These are phyloP conservation scores for Colletotrichum spinosum DNA, from an alignment of 2,329 filamentous ascomycete genomes.

Conservation along the genomic window DNA sequence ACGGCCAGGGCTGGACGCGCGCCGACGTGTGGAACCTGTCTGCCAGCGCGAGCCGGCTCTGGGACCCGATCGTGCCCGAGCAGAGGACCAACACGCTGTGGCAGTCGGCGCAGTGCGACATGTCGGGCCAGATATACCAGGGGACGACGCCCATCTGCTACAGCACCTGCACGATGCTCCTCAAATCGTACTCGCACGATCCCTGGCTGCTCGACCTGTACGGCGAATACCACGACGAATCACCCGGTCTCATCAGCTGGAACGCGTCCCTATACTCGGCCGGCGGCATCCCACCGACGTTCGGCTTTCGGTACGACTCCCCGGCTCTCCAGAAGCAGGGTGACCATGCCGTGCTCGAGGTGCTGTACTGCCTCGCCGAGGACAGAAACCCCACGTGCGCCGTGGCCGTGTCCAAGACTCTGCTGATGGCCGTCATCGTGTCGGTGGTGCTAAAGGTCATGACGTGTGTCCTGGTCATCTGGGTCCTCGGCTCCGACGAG, in stretches of 20 bases:
- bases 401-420: neutral
- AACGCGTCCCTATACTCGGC: too few species aligned
- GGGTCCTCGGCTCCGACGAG: neutral
- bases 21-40: slow-evolving; percentile 18
- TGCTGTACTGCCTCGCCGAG: too few species aligned
- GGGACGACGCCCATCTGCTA: neutral
- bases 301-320: too few species aligned
- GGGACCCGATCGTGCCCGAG: slow-evolving; percentile 15
- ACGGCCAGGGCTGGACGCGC: slow-evolving; percentile 3
- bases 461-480: neutral
- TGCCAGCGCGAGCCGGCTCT: neutral
- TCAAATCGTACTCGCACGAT: too few species aligned
- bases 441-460: neutral
- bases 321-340: too few species aligned
- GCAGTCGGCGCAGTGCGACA: slow-evolving; percentile 11
- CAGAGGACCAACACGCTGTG: slow-evolving; percentile 17
- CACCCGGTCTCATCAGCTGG: too few species aligned
- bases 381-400: neutral
- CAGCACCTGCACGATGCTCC: neutral
- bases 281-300: too few species aligned
- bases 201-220: too few species aligned
- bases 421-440: neutral
- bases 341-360: too few species aligned
- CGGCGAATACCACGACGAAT: too few species aligned
- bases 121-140: neutral